Evolutionary conservation across 208 protist species (phyloP), one percentile per base, ranked within the genome.

Genomic region (Trypanosoma mega): DNA sequence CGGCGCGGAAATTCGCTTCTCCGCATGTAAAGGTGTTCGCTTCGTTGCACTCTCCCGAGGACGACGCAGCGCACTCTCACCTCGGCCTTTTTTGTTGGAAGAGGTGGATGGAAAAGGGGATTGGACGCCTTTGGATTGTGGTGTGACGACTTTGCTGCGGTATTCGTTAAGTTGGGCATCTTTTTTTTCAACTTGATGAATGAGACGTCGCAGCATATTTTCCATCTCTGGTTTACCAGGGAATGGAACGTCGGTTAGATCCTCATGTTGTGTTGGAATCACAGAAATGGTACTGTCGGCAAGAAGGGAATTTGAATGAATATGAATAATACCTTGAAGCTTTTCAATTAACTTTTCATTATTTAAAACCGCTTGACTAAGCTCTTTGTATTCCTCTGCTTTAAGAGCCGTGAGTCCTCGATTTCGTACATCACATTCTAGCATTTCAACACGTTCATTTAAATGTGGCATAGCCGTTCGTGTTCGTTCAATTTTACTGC

Each of bases 331-430:
- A 30, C 0, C 11, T 16, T 23, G 36, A 34, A 64, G 56, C 24
- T 50, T 47, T n/a, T 58, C 23, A 47, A 72, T 72, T 16, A 47
- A 20, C 14, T 54, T 36, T 2, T 46, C 63, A 20, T 85, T 80
- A 1, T 43, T 37, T 47, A 80, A 56, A 30, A 68, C 56, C 6
- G 11, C 46, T 16, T 61, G 49, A 23, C 72, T 56, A 26, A 90
- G 70, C 6, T 59, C 71, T 21, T 62, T 63, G 52, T 87, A 89
- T 2, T 86, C 74, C 55, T 87, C 87, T 9, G 70, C 54, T 0
- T 66, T 76, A 11, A 91, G 81, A 27, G 64, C 41, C 1, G 65
- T 54, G 18, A 72, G 55, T 43, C 60, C 50, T 36, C 67, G 59
- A 1, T 33, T 18, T 47, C 52, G 33, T 12, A 89, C 59, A 27